A percentile compares a stretch with the other conserved stretches of the same genome.
phyloP scores from a whole-genome alignment of 2,329 filamentous ascomycete species.

The Eutypa lata region DNA sequence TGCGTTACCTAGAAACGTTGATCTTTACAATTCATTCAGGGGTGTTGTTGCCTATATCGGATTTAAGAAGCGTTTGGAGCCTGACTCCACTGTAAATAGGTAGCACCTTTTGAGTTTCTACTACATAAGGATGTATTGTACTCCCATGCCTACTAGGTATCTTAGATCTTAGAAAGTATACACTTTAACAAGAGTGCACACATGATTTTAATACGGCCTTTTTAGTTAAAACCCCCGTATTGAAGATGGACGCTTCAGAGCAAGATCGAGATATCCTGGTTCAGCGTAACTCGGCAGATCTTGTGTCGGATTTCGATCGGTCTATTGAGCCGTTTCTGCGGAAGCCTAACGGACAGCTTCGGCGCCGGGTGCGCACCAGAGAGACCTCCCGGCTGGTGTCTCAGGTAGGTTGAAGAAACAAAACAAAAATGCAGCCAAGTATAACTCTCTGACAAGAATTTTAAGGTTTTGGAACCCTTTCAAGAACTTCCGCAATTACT shows the following conservation, averaged over 20 bases:
- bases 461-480: slow-evolving; percentile 72
- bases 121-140: no score
- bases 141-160: no score
- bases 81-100: no score
- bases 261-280: slow-evolving; percentile 61
- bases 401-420: slow-evolving; percentile 32
- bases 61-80: no score
- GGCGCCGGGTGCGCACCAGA: slow-evolving; percentile 46
- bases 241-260: slow-evolving; percentile 57
- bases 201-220: background rate
- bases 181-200: background rate
- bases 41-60: no score
- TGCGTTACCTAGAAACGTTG: no score
- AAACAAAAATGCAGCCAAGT: slow-evolving; percentile 5
- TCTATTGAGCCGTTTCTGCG: slow-evolving; percentile 51
- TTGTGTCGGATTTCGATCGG: slow-evolving; percentile 56
- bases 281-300: slow-evolving; percentile 56
- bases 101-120: no score
- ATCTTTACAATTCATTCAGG: no score
- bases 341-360: slow-evolving; percentile 47
- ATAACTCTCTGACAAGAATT: slow-evolving; percentile 22
- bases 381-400: slow-evolving; percentile 48
- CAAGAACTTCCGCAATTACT: slow-evolving; percentile 94
- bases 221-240: no score
- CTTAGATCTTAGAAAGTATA: no score